phyloP scores from a whole-genome alignment of 768 basidiomycete genomes.

The Heimioporus sp. region DNA sequence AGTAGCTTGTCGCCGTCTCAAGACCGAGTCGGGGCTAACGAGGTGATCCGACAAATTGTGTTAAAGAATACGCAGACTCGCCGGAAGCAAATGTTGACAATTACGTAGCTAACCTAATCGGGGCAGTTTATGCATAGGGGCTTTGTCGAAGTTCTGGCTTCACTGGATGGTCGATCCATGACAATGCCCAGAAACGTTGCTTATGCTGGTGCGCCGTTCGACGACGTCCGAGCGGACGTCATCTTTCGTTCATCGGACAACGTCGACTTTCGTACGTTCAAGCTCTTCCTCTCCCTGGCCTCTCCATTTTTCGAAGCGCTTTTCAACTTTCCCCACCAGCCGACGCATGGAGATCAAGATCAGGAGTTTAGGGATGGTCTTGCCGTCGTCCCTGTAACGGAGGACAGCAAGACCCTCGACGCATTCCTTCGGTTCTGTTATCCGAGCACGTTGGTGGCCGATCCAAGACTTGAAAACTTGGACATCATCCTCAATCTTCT shows the following conservation, averaged over 20 bases:
- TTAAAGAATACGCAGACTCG: no score
- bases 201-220: constrained; percentile 16
- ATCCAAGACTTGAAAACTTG: constrained; percentile 11
- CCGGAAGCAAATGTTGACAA: no score
- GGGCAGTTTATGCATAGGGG: no score
- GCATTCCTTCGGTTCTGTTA: constrained; percentile 25
- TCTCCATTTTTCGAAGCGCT: constrained; percentile 35
- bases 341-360: constrained; percentile 3
- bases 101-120: no score
- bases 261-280: constrained; percentile 31
- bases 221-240: constrained; percentile 18
- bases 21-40: no score
- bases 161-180: no score
- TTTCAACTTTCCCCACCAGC: constrained; percentile 26
- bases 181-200: no score
- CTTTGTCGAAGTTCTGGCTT: no score
- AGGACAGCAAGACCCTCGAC: constrained; percentile 21
- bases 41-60: no score
- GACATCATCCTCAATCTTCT: constrained; percentile 9
- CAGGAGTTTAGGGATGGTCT: constrained; percentile 14
- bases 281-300: constrained; percentile 28
- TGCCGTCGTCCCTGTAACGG: constrained; percentile 14
- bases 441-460: constrained; percentile 17
- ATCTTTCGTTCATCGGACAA: constrained; percentile 25
- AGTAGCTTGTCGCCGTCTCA: no score